Evolutionary conservation across 2,329 filamentous ascomycete species (phyloP).

Genomic region (Fusarium lateritium): DNA sequence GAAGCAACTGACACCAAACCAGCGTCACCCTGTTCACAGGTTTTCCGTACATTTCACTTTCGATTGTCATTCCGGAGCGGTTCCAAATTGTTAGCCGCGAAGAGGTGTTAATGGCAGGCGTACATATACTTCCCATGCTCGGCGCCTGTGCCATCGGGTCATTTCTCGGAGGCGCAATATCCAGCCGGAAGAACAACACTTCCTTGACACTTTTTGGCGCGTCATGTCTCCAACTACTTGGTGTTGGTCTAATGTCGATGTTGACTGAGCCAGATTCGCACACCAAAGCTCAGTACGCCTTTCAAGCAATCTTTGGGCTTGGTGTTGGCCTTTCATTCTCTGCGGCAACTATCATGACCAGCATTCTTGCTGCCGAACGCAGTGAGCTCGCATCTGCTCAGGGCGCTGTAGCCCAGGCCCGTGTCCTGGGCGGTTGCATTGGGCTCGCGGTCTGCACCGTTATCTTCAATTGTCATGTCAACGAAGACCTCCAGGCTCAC

Average conservation of each 20-base stretch:
- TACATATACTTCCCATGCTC: slow-evolving; percentile 72
- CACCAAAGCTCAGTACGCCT: slow-evolving; percentile 65
- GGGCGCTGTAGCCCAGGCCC: slow-evolving; percentile 71
- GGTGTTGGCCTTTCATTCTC: slow-evolving; percentile 72
- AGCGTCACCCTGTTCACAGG: slow-evolving; percentile 71
- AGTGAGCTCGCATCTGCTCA: slow-evolving; percentile 70
- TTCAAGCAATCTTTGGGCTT: slow-evolving; percentile 69
- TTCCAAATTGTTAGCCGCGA: slow-evolving; percentile 72
- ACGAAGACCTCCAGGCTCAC: slow-evolving; percentile 54
- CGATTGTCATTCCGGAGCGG: slow-evolving; percentile 71
- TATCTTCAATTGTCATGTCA: slow-evolving; percentile 66
- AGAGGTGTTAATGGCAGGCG: slow-evolving; percentile 66
- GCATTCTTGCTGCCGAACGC: slow-evolving; percentile 63
- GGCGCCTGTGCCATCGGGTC: slow-evolving; percentile 70
- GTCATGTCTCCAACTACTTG: slow-evolving; percentile 66
- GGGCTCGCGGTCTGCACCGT: slow-evolving; percentile 72
- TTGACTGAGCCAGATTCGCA: slow-evolving; percentile 53
- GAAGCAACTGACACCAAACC: slow-evolving; percentile 27
- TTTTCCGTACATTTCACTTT: slow-evolving; percentile 70
- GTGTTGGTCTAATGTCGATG: slow-evolving; percentile 65
- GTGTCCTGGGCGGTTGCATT: slow-evolving; percentile 72
- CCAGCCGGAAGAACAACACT: slow-evolving; percentile 68
- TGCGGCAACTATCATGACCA: slow-evolving; percentile 70
- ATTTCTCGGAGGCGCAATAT: slow-evolving; percentile 68
- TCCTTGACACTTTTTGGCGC: slow-evolving; percentile 65